A percentile compares a stretch with the other conserved stretches of the same genome.
Conservation (phyloP, 2,329 filamentous ascomycete genomes). For the Leptographium radiaticola region DNA sequence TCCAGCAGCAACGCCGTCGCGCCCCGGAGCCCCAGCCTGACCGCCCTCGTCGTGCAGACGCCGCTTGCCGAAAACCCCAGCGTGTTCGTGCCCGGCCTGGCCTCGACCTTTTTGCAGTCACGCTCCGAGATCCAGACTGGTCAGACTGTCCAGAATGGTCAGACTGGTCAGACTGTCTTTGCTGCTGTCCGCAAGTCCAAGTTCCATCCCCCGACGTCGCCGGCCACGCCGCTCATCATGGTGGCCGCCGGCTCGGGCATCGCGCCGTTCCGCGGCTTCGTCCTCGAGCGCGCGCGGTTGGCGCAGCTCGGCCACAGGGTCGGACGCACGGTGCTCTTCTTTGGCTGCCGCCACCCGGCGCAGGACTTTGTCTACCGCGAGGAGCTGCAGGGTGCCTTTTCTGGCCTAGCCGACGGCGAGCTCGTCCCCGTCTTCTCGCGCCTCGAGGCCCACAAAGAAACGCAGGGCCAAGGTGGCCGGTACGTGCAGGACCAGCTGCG, state of each 20-base stretch:
- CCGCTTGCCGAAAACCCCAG: background rate
- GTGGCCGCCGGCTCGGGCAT: background rate
- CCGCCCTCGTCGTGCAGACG: background rate
- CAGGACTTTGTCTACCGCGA: conserved; percentile 15
- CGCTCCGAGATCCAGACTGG: no score
- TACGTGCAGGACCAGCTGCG: background rate
- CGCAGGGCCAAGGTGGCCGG: no score
- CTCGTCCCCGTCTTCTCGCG: background rate
- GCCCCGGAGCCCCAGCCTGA: background rate
- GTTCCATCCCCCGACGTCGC: background rate
- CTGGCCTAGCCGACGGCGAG: background rate
- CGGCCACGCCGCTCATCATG: background rate
- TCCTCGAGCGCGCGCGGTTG: conserved; percentile 22
- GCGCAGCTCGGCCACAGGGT: conserved; percentile 19
- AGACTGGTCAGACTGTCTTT: background rate
- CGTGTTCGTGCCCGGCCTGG: background rate
- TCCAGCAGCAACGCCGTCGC: background rate
- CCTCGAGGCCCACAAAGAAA: no score
- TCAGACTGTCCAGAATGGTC: no score
- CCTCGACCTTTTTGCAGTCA: background rate
- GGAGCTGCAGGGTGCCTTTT: background rate
- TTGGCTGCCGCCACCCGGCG: conserved; percentile 19
- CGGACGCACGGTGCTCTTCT: conserved; percentile 23
- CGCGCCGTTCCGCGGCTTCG: conserved; percentile 20
- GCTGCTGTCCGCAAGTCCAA: background rate